phyloP scores from a whole-genome alignment of 331 rosid species.

The Spiraea crenata region DNA sequence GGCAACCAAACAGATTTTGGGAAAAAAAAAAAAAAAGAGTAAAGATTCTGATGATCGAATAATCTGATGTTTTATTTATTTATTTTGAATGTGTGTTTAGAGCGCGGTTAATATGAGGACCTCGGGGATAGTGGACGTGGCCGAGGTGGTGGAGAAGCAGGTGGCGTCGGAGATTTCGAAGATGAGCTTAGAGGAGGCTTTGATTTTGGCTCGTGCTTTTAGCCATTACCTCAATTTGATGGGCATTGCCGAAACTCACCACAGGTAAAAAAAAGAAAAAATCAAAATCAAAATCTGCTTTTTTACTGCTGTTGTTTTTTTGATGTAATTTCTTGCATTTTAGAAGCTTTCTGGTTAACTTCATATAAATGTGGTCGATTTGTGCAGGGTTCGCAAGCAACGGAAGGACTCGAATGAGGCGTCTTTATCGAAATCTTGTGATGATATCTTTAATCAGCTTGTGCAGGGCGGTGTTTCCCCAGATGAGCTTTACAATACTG shows the following conservation, averaged over 20 bases:
- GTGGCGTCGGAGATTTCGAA: constrained; percentile 76
- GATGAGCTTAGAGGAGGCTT: constrained; percentile 83
- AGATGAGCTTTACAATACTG: constrained; percentile 68
- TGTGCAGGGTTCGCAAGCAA: constrained; percentile 75
- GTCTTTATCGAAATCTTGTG: constrained; percentile 72
- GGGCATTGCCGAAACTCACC: constrained; percentile 97
- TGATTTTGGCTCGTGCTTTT: constrained; percentile 87
- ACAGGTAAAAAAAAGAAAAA: constrained; percentile 54
- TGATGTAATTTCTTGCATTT: neutral
- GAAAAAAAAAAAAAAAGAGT: neutral
- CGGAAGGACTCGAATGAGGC: constrained; percentile 49
- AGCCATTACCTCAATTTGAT: constrained; percentile 85
- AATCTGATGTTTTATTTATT: constrained; percentile 1
- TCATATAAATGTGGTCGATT: neutral
- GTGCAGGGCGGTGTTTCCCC: constrained; percentile 76
- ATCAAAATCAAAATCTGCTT: too few relatives aligned
- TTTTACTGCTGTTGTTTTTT: too few relatives aligned
- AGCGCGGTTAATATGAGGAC: constrained; percentile 86
- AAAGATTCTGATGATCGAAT: neutral
- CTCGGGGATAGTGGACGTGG: constrained; percentile 76
- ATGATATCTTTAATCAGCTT: constrained; percentile 75
- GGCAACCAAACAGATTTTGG: constrained; percentile 7
- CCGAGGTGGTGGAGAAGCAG: constrained; percentile 84
- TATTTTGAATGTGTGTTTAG: constrained; percentile 30
- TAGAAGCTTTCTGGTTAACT: constrained; percentile 12